Evolutionary conservation across 1,284 basidiomycete species (phyloP).

Genomic region (Cryptococcus sp.): DNA sequence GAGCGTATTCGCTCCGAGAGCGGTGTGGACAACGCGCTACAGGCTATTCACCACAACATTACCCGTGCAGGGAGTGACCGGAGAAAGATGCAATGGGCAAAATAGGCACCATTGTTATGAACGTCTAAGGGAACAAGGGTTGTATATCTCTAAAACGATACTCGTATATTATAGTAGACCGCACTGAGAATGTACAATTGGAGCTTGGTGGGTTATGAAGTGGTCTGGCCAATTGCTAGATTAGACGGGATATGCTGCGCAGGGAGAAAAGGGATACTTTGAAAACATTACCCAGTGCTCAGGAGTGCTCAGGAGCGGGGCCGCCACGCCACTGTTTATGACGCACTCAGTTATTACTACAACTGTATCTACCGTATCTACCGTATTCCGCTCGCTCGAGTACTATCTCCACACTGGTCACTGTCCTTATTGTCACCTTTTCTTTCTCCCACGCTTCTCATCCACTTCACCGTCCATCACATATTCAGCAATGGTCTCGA

Average conservation of each 20-base stretch:
- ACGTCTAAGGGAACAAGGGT: too few relatives aligned
- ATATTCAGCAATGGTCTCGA: conserved; percentile 42
- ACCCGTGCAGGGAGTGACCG: conserved; percentile 38
- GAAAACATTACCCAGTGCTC: too few relatives aligned
- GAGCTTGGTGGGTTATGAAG: neutral
- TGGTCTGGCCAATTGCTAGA: too few relatives aligned
- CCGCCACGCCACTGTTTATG: too few relatives aligned
- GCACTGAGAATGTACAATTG: neutral
- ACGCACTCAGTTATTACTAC: too few relatives aligned
- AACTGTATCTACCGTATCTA: too few relatives aligned
- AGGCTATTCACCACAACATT: conserved; percentile 44
- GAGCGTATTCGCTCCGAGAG: conserved; percentile 63
- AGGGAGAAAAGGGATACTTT: too few relatives aligned
- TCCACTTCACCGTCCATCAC: neutral
- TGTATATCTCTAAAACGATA: too few relatives aligned
- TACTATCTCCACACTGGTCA: too few relatives aligned
- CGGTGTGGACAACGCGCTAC: conserved; percentile 44
- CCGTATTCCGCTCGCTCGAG: too few relatives aligned
- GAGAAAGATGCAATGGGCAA: conserved; percentile 35
- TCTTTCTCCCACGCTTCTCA: neutral
- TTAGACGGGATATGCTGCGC: too few relatives aligned
- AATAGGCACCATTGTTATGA: conserved; percentile 5
- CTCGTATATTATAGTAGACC: neutral
- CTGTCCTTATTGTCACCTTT: neutral
- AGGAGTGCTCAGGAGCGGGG: too few relatives aligned